Evolutionary conservation across 495 filamentous ascomycete genomes (phyloP).

Genomic region (Podospora pseudoanserina): DNA sequence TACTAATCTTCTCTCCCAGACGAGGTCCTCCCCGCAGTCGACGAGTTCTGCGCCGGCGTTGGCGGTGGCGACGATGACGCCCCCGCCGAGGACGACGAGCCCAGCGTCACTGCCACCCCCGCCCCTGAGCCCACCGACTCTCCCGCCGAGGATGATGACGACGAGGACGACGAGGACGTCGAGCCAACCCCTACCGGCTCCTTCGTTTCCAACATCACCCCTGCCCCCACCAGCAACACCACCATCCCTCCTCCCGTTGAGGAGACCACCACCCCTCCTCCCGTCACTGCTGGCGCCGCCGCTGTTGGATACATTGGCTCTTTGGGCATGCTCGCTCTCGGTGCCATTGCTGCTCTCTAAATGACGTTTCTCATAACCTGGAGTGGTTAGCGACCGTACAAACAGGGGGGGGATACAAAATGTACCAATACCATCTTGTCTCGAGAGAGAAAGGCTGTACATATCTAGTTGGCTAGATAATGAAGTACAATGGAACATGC

Average conservation of each 20-base stretch:
- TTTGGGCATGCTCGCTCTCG: slow-evolving; percentile 28
- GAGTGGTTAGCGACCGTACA: background rate
- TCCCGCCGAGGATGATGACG: slow-evolving; percentile 15
- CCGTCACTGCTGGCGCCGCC: slow-evolving; percentile 25
- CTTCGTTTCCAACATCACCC: slow-evolving; percentile 2
- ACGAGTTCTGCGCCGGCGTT: slow-evolving; percentile 34
- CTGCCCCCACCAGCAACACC: slow-evolving; percentile 16
- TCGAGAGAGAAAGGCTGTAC: background rate
- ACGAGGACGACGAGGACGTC: slow-evolving; percentile 5
- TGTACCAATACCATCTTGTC: no score
- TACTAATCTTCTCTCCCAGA: slow-evolving; percentile 18
- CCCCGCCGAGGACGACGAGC: slow-evolving; percentile 7
- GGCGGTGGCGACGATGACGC: slow-evolving; percentile 13
- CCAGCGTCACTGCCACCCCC: slow-evolving; percentile 11
- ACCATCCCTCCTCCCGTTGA: slow-evolving; percentile 7
- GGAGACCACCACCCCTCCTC: slow-evolving; percentile 5
- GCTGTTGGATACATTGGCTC: slow-evolving; percentile 22
- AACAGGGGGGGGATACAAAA: background rate
- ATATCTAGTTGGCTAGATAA: background rate
- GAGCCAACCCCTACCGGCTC: slow-evolving; percentile 11
- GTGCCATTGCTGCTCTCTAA: slow-evolving; percentile 31
- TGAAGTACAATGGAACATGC: background rate
- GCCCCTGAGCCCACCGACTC: slow-evolving; percentile 14
- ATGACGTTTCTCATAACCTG: background rate
- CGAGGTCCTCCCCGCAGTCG: slow-evolving; percentile 39